Evolutionary conservation across 2,329 filamentous ascomycete genomes (phyloP).

Genomic region (Penicillium psychrosexuale): DNA sequence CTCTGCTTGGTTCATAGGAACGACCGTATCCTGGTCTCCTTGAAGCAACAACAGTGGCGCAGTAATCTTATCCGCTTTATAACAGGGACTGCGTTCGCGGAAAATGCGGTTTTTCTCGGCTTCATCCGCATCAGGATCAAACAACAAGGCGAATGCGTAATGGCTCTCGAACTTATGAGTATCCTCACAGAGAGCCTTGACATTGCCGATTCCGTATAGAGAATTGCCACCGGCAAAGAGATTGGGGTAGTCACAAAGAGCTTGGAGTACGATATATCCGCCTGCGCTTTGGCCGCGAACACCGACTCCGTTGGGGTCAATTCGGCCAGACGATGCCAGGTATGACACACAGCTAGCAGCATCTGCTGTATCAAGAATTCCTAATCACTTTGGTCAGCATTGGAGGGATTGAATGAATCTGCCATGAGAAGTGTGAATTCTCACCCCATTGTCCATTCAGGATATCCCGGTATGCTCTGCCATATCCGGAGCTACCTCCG

Average conservation of each 20-base stretch:
- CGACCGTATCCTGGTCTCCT: slow-evolving; percentile 54
- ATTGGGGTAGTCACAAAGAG: slow-evolving; percentile 32
- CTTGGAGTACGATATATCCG: slow-evolving; percentile 53
- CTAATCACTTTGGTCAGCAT: neutral
- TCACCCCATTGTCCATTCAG: slow-evolving; percentile 51
- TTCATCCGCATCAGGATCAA: slow-evolving; percentile 30
- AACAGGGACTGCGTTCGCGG: slow-evolving; percentile 48
- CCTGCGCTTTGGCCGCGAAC: slow-evolving; percentile 52
- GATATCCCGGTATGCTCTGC: slow-evolving; percentile 47
- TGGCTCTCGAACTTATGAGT: slow-evolving; percentile 56
- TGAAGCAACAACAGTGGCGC: slow-evolving; percentile 54
- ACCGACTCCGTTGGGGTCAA: slow-evolving; percentile 42
- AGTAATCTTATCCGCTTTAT: slow-evolving; percentile 46
- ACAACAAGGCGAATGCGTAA: slow-evolving; percentile 48
- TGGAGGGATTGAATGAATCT: too few relatives aligned
- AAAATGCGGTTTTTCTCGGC: slow-evolving; percentile 43
- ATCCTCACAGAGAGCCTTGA: slow-evolving; percentile 43
- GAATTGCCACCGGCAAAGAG: slow-evolving; percentile 45
- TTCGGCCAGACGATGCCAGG: slow-evolving; percentile 36
- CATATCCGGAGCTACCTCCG: slow-evolving; percentile 51
- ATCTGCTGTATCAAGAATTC: slow-evolving; percentile 48
- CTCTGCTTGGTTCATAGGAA: slow-evolving; percentile 56
- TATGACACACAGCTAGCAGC: slow-evolving; percentile 46
- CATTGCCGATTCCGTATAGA: slow-evolving; percentile 51
- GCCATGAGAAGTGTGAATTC: neutral